Percentiles rank a stretch among this genome's conserved stretches.
phyloP scores from a whole-genome alignment of 345 rosid genomes.

The Hypericum androsaemum region DNA sequence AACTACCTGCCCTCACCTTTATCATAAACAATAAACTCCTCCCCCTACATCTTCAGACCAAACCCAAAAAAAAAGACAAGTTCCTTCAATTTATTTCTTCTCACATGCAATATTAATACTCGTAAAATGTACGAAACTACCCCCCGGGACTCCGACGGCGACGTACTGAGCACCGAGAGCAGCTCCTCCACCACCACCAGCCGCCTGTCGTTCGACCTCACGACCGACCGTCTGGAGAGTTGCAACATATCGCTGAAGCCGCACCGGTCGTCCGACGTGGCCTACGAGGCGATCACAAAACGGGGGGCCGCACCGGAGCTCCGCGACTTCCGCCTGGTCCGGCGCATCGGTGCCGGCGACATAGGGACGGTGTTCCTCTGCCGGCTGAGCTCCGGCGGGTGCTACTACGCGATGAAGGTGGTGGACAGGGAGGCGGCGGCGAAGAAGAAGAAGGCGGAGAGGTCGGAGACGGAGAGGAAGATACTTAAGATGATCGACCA shows the following conservation, averaged over 20 bases:
- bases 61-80: slow-evolving; percentile 4
- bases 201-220: slow-evolving; percentile 66
- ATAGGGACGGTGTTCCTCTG: slow-evolving; percentile 88
- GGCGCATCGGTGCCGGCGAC: slow-evolving; percentile 78
- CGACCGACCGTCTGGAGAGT: slow-evolving; percentile 22
- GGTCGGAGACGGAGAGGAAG: slow-evolving; percentile 78
- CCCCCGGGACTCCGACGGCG: slow-evolving; percentile 31
- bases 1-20: slow-evolving; percentile 13
- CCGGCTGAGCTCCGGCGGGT: slow-evolving; percentile 27
- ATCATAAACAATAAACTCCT: neutral
- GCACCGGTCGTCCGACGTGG: slow-evolving; percentile 73
- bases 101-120: neutral
- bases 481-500: slow-evolving; percentile 81
- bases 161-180: slow-evolving; percentile 27
- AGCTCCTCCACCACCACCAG: slow-evolving; percentile 59
- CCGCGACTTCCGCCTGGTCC: slow-evolving; percentile 67
- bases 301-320: slow-evolving; percentile 30
- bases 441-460: slow-evolving; percentile 61
- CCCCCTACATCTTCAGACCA: slow-evolving; percentile 3
- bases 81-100: neutral
- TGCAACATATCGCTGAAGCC: slow-evolving; percentile 40
- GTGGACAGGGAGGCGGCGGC: slow-evolving; percentile 66
- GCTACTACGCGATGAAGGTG: slow-evolving; percentile 79
- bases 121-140: slow-evolving; percentile 2
- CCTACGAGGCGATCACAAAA: slow-evolving; percentile 61